Evolutionary conservation across 2,329 filamentous ascomycete genomes (phyloP), one percentile per base, ranked within the genome.

Genomic region (Parafenestella ontariensis): DNA sequence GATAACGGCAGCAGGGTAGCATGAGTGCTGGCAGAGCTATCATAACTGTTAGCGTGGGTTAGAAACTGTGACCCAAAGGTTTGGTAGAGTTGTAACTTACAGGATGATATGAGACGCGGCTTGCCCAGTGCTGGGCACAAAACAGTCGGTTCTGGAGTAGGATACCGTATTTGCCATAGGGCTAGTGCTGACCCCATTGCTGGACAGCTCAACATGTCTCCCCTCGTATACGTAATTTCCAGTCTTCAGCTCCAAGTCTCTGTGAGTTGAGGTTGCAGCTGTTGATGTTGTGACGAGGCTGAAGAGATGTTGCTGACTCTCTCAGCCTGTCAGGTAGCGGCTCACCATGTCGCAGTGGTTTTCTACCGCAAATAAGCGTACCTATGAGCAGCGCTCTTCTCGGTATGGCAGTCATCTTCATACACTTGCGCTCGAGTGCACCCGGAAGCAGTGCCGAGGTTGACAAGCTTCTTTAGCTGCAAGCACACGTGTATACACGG

Each of bases 171-270:
- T 21, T 26, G 39, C 13, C 20, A 39, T 15, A 42, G 28, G 46
- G 28, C 29, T 55, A 50, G 52, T 47, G 52, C 52, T 55, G 46
- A 55, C 52, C 17, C 46, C 42, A 39, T 18, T 24, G 29, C 28
- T 49, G 31, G 23, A n/a, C 10, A 40, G 21, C 36, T 23, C 26
- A 20, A 20, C 15, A 17, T 17, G 26, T 9, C 21, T 17, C 24
- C 18, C 6, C 31, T 21, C 46, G 34, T 18, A 37, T n/a, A n/a
- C n/a, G n/a, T n/a, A n/a, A 33, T 18, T 37, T 21, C 21, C 17
- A 17, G 26, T 40, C 37, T 13, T 28, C 40, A 33, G 45, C 28
- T 31, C 37, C 34, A 28, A 28, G 29, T 15, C 17, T 13, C 15
- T 26, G 6, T 7, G 6, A 26, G 8, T 21, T 49, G 50, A 45